phyloP scores from a whole-genome alignment of 306 rosid species.

The Spatholobus suberectus region DNA sequence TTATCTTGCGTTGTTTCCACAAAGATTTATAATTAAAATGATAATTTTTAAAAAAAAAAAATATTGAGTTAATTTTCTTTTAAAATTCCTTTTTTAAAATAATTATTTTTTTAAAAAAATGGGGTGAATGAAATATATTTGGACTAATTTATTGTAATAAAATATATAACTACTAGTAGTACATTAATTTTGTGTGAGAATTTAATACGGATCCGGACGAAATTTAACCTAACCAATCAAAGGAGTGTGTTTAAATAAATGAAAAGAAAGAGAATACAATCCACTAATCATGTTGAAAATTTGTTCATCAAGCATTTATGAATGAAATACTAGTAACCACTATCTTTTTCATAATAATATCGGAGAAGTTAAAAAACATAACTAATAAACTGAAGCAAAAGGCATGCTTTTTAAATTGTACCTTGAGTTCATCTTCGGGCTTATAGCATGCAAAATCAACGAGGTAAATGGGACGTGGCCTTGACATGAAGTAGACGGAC shows the following conservation, averaged over 20 bases:
- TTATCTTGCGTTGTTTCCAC: background rate
- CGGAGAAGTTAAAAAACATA: too few relatives aligned
- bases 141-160: too few relatives aligned
- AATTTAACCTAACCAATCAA: background rate
- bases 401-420: too few relatives aligned
- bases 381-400: background rate
- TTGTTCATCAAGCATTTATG: background rate
- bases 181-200: too few relatives aligned
- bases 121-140: too few relatives aligned
- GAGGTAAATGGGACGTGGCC: slow-evolving; percentile 85
- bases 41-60: too few relatives aligned
- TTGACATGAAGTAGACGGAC: slow-evolving; percentile 89
- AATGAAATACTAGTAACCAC: background rate
- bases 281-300: background rate
- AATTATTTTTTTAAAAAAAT: too few relatives aligned
- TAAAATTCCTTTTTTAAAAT: too few relatives aligned
- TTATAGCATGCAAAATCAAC: slow-evolving; percentile 78
- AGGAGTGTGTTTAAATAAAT: background rate
- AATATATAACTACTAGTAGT: too few relatives aligned
- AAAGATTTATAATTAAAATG: background rate
- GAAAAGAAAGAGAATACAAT: background rate
- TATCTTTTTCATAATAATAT: background rate
- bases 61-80: too few relatives aligned
- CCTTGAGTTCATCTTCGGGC: slow-evolving; percentile 85
- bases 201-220: background rate